phyloP scores from a whole-genome alignment of 345 rosid genomes.

The Rhizophora mangle region DNA sequence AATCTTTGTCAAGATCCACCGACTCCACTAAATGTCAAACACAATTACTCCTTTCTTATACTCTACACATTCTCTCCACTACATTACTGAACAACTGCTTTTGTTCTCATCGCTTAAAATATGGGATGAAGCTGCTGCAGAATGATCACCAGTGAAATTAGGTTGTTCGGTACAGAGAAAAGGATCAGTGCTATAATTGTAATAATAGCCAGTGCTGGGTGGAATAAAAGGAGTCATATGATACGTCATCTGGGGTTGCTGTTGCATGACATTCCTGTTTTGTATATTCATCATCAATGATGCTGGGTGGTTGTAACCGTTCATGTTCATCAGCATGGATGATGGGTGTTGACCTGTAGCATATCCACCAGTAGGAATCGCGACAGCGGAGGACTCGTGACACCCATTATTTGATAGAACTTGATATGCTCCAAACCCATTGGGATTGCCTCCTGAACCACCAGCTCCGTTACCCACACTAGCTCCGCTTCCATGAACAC shows the following conservation, averaged over 20 bases:
- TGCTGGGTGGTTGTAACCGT: constrained; percentile 39
- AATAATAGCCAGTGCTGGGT: constrained; percentile 58
- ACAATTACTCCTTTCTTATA: neutral
- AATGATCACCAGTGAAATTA: constrained; percentile 27
- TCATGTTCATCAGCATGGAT: constrained; percentile 44
- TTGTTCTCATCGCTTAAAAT: constrained; percentile 49
- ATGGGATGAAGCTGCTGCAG: constrained; percentile 24
- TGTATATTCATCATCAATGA: constrained; percentile 49
- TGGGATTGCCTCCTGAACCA: constrained; percentile 32
- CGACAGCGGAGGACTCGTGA: constrained; percentile 27
- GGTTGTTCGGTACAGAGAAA: constrained; percentile 35
- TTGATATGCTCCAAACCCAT: constrained; percentile 28
- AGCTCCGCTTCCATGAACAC: constrained; percentile 32
- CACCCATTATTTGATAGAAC: constrained; percentile 34
- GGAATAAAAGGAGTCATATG: constrained; percentile 50
- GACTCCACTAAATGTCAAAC: constrained; percentile 17
- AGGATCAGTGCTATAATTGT: constrained; percentile 38
- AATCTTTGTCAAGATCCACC: constrained; percentile 15
- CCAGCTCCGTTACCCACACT: constrained; percentile 18
- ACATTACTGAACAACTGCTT: constrained; percentile 52
- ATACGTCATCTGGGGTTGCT: constrained; percentile 61
- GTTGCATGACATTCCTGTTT: constrained; percentile 40
- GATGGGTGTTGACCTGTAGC: constrained; percentile 36
- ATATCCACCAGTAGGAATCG: constrained; percentile 33
- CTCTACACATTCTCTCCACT: constrained; percentile 8